Evolutionary conservation across 2,329 filamentous ascomycete species (phyloP).

Genomic region (Neofusicoccum umdonicola): DNA sequence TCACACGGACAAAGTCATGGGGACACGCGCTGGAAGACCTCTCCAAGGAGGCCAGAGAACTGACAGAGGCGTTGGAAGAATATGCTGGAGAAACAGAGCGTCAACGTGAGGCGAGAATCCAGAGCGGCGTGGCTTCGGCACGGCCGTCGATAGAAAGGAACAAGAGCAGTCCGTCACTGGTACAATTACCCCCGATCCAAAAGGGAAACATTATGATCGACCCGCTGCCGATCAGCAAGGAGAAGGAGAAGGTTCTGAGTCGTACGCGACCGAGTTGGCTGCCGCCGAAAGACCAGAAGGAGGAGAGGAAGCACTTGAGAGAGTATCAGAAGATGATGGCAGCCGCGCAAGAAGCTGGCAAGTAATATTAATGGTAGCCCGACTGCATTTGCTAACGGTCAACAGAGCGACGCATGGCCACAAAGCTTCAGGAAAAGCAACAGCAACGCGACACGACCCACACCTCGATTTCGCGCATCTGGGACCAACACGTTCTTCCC

Average conservation of each 20-base stretch:
- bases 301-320: conserved; percentile 84
- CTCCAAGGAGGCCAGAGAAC: conserved; percentile 67
- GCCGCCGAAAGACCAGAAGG: conserved; percentile 81
- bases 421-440: conserved; percentile 52
- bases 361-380: conserved; percentile 22
- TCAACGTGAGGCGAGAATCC: conserved; percentile 52
- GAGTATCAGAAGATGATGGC: conserved; percentile 84
- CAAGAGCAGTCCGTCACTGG: conserved; percentile 50
- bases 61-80: conserved; percentile 79
- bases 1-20: conserved; percentile 67
- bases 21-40: conserved; percentile 66
- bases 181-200: conserved; percentile 63
- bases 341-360: conserved; percentile 57
- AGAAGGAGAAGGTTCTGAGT: conserved; percentile 80
- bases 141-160: conserved; percentile 43
- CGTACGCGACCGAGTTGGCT: conserved; percentile 78
- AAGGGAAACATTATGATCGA: conserved; percentile 80
- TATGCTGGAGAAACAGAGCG: conserved; percentile 63
- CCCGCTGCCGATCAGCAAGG: conserved; percentile 77
- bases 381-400: background rate
- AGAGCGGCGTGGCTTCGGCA: conserved; percentile 41
- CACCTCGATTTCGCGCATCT: conserved; percentile 55
- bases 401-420: conserved; percentile 50
- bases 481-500: conserved; percentile 74
- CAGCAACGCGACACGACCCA: conserved; percentile 53